Evolutionary conservation across 257 asterid genomes (phyloP).

Genomic region (Fraxinus quadrangulata): DNA sequence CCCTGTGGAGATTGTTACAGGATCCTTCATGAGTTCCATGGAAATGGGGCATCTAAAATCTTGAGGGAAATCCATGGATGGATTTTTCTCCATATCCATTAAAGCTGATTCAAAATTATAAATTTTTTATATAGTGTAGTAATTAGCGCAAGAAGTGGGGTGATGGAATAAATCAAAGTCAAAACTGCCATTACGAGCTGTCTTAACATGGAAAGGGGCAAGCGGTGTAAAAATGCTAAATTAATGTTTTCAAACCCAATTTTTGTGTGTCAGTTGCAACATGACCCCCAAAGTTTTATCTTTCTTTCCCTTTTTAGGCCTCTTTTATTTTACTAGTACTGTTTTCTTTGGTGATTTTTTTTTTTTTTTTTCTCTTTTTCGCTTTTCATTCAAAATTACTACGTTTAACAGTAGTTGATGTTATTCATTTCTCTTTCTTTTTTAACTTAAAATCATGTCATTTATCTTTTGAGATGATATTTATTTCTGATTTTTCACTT

Average conservation of each 20-base stretch:
- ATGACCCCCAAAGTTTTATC: not conserved
- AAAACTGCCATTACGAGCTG: conserved; percentile 37
- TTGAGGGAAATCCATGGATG: conserved; percentile 57
- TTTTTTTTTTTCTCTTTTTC: too few species aligned
- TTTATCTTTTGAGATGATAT: too few species aligned
- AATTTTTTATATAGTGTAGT: not conserved
- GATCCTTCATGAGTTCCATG: conserved; percentile 91
- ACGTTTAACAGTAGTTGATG: too few species aligned
- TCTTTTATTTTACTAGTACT: not conserved
- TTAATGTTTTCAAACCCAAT: not conserved
- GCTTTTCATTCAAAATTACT: too few species aligned
- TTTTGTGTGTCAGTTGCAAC: conserved; percentile 20
- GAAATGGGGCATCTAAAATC: conserved; percentile 92
- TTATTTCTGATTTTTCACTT: not conserved
- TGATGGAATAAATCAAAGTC: conserved; percentile 56
- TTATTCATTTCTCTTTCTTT: too few species aligned
- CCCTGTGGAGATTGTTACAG: conserved; percentile 82
- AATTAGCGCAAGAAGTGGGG: conserved; percentile 31
- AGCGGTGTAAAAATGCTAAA: not conserved
- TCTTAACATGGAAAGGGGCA: conserved; percentile 39
- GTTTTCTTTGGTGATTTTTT: too few species aligned
- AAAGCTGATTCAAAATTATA: conserved; percentile 18
- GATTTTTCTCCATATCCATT: conserved; percentile 25
- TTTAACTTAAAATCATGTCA: too few species aligned
- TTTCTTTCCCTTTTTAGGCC: too few species aligned